phyloP scores from a whole-genome alignment of 352 stramenopile genomes.

The Peronospora destructor region DNA sequence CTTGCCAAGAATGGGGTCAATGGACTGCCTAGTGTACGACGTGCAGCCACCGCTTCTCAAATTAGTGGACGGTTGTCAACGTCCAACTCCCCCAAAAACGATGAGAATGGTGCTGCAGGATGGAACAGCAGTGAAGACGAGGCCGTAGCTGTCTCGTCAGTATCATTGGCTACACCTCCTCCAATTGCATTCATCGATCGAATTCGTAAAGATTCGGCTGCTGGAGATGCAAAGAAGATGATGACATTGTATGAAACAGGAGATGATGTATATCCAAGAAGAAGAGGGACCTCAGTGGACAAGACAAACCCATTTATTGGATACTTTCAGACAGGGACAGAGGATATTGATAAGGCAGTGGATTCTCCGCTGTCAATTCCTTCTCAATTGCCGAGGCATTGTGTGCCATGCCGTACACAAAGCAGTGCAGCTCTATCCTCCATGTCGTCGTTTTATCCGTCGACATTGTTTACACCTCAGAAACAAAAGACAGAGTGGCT shows the following conservation, averaged over 20 bases:
- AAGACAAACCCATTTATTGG: conserved; percentile 86
- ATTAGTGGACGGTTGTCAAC: conserved; percentile 39
- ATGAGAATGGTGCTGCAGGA: conserved; percentile 3
- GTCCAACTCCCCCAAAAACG: conserved; percentile 25
- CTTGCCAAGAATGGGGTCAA: conserved; percentile 65
- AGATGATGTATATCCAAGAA: conserved; percentile 31
- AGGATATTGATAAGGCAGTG: conserved; percentile 13
- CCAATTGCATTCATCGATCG: conserved; percentile 27
- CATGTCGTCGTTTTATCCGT: conserved; percentile 33
- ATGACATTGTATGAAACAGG: conserved; percentile 2
- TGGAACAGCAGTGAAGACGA: conserved; percentile 14
- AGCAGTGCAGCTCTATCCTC: conserved; percentile 33
- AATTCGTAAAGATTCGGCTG: conserved; percentile 4
- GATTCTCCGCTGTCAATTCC: not conserved
- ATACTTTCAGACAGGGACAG: conserved; percentile 64
- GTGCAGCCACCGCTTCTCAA: conserved; percentile 57
- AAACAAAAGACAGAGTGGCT: conserved; percentile 47
- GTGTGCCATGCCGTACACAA: conserved; percentile 27
- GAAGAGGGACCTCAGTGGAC: conserved; percentile 52
- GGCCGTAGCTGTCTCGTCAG: not conserved
- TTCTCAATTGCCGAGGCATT: conserved; percentile 15
- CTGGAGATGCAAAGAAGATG: conserved; percentile 10
- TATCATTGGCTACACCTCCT: conserved; percentile 14
- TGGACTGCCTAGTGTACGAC: conserved; percentile 38
- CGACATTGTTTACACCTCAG: conserved; percentile 36